phyloP scores from a whole-genome alignment of 176 grass and related monocot species.

The Lolium multiflorum region DNA sequence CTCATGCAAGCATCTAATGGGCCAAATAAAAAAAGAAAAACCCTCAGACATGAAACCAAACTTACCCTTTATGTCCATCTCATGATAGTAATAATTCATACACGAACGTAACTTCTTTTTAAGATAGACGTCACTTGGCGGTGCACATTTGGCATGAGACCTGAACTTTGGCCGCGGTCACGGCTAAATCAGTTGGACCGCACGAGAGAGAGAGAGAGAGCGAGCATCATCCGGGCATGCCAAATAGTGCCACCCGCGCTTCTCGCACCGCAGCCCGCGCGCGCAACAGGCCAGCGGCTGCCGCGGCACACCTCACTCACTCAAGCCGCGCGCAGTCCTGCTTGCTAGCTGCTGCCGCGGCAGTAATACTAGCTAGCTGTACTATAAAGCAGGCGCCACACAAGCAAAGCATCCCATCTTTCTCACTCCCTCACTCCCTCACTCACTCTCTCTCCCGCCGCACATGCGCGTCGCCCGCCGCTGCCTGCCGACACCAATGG shows the following conservation, averaged over 20 bases:
- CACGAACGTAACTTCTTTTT: no score
- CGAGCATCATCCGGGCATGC: neutral
- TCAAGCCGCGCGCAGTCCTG: neutral
- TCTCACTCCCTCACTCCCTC: neutral
- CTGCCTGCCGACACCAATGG: conserved; percentile 59
- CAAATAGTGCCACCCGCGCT: conserved; percentile 18
- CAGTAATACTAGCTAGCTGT: neutral
- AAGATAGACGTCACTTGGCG: neutral
- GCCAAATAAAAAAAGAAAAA: no score
- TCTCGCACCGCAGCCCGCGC: neutral
- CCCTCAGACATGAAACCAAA: no score
- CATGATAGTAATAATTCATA: neutral
- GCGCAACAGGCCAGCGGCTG: neutral
- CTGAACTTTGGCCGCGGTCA: neutral
- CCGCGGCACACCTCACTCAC: conserved; percentile 9
- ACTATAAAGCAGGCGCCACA: conserved; percentile 47
- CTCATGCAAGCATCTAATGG: no score
- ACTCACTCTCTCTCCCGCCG: conserved; percentile 6
- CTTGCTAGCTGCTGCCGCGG: neutral
- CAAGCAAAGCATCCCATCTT: conserved; percentile 20
- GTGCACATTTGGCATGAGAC: neutral
- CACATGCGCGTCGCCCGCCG: conserved; percentile 36
- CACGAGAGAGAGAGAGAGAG: neutral
- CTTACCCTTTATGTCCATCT: neutral
- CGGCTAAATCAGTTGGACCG: conserved; percentile 5